Base-by-base conservation (phyloP, 176 grass and related monocot genomes). In the Bothriochloa decipiens region DNA sequence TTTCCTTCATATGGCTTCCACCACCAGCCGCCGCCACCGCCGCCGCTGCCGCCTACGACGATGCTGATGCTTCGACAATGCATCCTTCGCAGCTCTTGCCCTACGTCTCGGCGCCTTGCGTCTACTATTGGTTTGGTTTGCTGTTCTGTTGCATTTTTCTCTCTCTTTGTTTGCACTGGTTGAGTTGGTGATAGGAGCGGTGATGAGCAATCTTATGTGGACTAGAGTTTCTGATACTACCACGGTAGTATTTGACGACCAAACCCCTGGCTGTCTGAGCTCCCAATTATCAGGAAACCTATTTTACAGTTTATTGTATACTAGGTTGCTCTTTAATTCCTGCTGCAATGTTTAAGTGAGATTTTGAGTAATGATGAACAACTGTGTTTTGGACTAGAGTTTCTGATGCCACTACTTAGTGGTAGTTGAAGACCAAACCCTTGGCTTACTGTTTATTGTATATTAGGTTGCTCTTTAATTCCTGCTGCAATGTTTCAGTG, bases 241-340 rank as follows among this genome's bases (percentile, higher is more conserved):
- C 52, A 58, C 15, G 18, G 82, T 61, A 39, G 78, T 82, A 85
- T 58, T 86, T 93, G 91, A 93, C 65, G 91, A 86, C 82, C 17
- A 93, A 82, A 62, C 91, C 91, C 88, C 90, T 90, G 88, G 88
- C 82, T 90, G 85, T 93, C 91, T 93, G 88, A 93, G 85, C 84
- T 89, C 81, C 11, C 3, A 55, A 23, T n/a, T 58, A 0, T 53
- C 36, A 6, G n/a, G n/a, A n/a, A 5, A 1, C 12, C 47, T 25
- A 2, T 68, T 67, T 26, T 4, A 0, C 20, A 35, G 1, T 41
- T 29, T 77, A 12, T 60, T n/a, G 23, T 23, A 5, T 25, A 2
- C 22, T 27, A 43, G 18, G 8, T n/a, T 0, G 9, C 0, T 61
- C 0, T 22, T 23, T 37, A 5, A 4, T 16, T 25, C 3, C 6